phyloP scores from a whole-genome alignment of 164 flowering plant species.

The Berberis thunbergii region DNA sequence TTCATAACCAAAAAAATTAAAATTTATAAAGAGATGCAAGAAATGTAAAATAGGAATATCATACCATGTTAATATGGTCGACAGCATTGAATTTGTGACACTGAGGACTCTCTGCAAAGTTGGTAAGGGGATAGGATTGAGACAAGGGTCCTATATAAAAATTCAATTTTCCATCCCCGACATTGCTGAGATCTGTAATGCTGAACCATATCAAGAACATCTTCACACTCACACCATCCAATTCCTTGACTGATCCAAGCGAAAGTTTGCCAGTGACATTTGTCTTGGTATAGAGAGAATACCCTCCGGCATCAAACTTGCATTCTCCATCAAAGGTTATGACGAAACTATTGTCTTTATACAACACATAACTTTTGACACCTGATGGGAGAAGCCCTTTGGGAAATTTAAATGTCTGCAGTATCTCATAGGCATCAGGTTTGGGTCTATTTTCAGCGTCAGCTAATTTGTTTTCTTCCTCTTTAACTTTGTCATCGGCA shows the following conservation, averaged over 20 bases:
- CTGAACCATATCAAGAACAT: constrained; percentile 19
- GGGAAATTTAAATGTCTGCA: no score
- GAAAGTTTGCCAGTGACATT: constrained; percentile 18
- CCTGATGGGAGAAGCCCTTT: no score
- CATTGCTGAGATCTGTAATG: constrained; percentile 16
- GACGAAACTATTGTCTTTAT: constrained; percentile 24
- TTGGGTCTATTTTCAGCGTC: no score
- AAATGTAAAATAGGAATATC: no score
- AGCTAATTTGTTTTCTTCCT: no score
- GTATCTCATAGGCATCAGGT: no score
- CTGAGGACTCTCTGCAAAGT: constrained; percentile 20
- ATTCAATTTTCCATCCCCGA: constrained; percentile 9
- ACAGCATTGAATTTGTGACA: constrained; percentile 1
- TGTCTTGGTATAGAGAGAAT: constrained; percentile 16
- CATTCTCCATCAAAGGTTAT: constrained; percentile 16
- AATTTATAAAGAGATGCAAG: no score
- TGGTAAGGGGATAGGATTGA: constrained; percentile 18
- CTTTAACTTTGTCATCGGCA: no score
- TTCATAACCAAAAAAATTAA: no score
- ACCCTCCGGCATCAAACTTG: constrained; percentile 17
- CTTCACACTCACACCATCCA: constrained; percentile 27
- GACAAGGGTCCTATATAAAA: constrained; percentile 1
- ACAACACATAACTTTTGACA: constrained; percentile 9
- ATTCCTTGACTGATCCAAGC: constrained; percentile 19
- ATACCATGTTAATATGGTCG: no score